Percentiles rank a stretch among this genome's conserved stretches.
Evolutionary conservation across 2,329 filamentous ascomycete species (phyloP).

Genomic region (Celoporthe dispersa): DNA sequence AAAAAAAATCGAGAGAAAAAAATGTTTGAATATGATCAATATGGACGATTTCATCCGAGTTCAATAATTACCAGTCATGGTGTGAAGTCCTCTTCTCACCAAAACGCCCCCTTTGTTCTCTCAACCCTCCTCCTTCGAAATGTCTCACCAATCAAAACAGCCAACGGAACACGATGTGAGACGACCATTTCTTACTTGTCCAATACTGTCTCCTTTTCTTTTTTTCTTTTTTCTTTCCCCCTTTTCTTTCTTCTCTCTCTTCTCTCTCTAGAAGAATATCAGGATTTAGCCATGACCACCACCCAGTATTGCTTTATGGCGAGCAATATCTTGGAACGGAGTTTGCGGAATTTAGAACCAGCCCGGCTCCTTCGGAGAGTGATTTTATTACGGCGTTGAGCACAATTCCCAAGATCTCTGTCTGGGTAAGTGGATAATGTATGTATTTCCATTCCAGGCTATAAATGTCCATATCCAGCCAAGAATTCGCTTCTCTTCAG

Average conservation of each 20-base stretch:
- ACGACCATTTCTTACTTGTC: background rate
- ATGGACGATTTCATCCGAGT: background rate
- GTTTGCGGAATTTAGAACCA: background rate
- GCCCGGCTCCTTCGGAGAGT: background rate
- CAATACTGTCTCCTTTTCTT: no score
- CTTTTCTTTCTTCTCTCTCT: background rate
- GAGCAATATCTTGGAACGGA: background rate
- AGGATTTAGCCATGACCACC: background rate
- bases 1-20: no score
- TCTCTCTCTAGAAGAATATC: background rate
- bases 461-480: background rate
- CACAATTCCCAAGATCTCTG: no score
- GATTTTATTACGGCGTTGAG: no score
- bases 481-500: background rate
- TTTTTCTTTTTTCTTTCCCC: background rate
- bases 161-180: background rate
- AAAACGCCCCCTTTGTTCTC: no score
- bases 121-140: background rate
- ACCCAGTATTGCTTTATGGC: background rate
- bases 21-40: background rate
- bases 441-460: background rate
- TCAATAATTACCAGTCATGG: background rate
- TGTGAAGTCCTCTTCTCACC: no score
- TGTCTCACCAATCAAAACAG: background rate
- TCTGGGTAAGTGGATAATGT: no score